Base-by-base conservation (phyloP, 495 filamentous ascomycete species). In the Daldinia decipiens region DNA sequence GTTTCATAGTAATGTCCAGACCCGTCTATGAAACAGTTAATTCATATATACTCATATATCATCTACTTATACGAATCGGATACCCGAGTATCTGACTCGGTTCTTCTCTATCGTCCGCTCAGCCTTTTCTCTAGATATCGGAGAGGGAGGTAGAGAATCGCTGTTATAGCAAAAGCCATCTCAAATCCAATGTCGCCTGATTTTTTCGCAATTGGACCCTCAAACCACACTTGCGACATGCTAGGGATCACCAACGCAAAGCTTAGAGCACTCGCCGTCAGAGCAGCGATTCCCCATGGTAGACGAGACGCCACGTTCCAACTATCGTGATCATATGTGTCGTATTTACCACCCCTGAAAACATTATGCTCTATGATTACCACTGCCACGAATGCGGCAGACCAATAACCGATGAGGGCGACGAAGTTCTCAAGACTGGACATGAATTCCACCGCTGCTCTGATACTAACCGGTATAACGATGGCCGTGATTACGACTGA, bases 151-250 rank as follows among this genome's bases (percentile, higher is more conserved):
- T 88, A 88, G 36, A 87, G 71, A 65, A 83, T 4, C 6, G 77
- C 79, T 24, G 80, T 81, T 17, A 87, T 74, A 0, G 79, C 80
- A 68, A 88, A 83, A 0, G 85, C 86, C 58, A 87, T 53, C 77
- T 89, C 86, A 65, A 89, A 87, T 13, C 86, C 87, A 62, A 89
- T 82, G 75, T 89, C 87, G 1, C 87, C 86, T 17, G 86, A 84
- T 32, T 70, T 82, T 79, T 79, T 63, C 7, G 86, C 86, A 60
- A 88, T 84, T 1, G 86, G 84, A 0, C 86, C 86, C 8, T 79
- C 80, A 59, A 79, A 88, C 85, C 85, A 87, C 24, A 81, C 82
- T 77, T 87, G 85, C 11, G 77, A 81, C 85, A 88, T 87, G 45
- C 81, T 81, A 8, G 84, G 85, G 9, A 87, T 77, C 7, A 87